These are phyloP conservation scores for Euphrasia arctica DNA, from an alignment of 305 asterid species.

Conservation along the genomic window DNA sequence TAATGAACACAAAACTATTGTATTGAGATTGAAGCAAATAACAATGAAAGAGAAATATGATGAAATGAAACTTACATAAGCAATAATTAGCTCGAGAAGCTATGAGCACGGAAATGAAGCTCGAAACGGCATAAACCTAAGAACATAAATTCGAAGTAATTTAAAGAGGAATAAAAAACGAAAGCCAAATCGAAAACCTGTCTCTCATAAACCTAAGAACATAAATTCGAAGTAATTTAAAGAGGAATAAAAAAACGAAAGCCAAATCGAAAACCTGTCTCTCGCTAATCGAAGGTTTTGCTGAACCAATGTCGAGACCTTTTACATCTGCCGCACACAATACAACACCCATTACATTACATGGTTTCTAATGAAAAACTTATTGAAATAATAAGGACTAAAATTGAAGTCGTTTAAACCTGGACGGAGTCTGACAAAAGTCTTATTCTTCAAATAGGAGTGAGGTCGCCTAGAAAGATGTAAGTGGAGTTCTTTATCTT, in stretches of 20 bases:
- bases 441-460: too few species aligned
- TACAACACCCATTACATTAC: slow-evolving; percentile 10
- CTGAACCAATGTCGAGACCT: slow-evolving; percentile 80
- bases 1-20: slow-evolving; percentile 2
- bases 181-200: too few species aligned
- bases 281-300: slow-evolving; percentile 71
- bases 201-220: neutral
- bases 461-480: too few species aligned
- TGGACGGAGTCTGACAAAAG: slow-evolving; percentile 99
- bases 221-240: neutral
- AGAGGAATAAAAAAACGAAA: slow-evolving; percentile 3
- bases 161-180: too few species aligned
- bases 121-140: neutral
- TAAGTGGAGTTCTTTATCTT: too few species aligned
- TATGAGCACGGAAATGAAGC: neutral
- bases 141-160: slow-evolving; percentile 10
- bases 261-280: slow-evolving; percentile 51
- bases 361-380: too few species aligned
- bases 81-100: slow-evolving; percentile 7
- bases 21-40: neutral
- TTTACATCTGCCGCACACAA: slow-evolving; percentile 56
- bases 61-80: slow-evolving; percentile 6
- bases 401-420: slow-evolving; percentile 35
- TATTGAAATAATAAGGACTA: neutral
- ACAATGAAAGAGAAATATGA: neutral